A percentile compares a stretch with the other conserved stretches of the same genome.
Evolutionary conservation across 768 basidiomycete genomes (phyloP).

Genomic region (Mycena albidolilacea): DNA sequence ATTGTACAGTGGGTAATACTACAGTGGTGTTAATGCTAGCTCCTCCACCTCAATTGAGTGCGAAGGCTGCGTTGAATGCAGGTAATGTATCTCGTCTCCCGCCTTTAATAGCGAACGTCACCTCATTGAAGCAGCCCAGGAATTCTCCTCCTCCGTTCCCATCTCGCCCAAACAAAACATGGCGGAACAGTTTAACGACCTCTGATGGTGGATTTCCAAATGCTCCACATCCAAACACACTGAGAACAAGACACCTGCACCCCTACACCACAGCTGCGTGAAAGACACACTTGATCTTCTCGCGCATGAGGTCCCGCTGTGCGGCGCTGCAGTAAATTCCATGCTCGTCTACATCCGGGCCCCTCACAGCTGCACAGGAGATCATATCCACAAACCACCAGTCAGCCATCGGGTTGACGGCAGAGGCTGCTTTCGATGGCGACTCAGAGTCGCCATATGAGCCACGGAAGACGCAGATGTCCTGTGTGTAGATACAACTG

Average conservation of each 20-base stretch:
- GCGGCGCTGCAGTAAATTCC: constrained; percentile 34
- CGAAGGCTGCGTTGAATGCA: constrained; percentile 24
- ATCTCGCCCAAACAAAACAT: constrained; percentile 37
- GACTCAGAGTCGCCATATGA: constrained; percentile 18
- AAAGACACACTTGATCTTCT: constrained; percentile 41
- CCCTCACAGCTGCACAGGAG: constrained; percentile 40
- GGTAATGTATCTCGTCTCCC: constrained; percentile 43
- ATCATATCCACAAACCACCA: constrained; percentile 44
- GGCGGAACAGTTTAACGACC: constrained; percentile 39
- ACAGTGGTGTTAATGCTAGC: background rate
- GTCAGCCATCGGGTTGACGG: constrained; percentile 31
- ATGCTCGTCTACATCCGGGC: constrained; percentile 37
- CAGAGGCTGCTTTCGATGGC: background rate
- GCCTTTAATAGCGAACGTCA: constrained; percentile 41
- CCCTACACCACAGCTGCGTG: constrained; percentile 35
- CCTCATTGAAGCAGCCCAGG: constrained; percentile 40
- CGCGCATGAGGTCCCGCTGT: constrained; percentile 40
- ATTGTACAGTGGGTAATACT: background rate
- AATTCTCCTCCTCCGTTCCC: constrained; percentile 39
- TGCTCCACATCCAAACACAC: constrained; percentile 43
- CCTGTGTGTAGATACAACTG: constrained; percentile 39
- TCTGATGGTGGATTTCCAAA: constrained; percentile 40
- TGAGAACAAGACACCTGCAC: constrained; percentile 37
- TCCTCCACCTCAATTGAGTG: background rate
- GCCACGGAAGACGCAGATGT: constrained; percentile 43